Conservation (phyloP, 768 basidiomycete species). For the Leucocoprinus birnbaumii region DNA sequence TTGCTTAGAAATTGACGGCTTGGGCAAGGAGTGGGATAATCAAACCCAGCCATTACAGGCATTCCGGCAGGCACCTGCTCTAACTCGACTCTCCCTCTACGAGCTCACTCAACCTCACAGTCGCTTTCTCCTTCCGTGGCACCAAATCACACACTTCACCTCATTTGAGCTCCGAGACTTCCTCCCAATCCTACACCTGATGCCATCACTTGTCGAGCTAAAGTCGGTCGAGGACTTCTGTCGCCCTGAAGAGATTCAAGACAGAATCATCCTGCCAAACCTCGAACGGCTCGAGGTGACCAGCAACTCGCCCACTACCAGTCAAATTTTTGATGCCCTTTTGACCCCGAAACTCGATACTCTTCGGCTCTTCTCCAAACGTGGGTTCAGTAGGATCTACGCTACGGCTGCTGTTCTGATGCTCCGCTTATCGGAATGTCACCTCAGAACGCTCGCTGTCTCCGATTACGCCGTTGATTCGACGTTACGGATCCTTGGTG, state of each 20-base stretch:
- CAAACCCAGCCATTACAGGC: conserved; percentile 1
- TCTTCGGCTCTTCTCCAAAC: neutral
- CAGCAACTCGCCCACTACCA: conserved; percentile 6
- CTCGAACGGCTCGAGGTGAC: conserved; percentile 1
- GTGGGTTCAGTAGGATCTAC: conserved; percentile 9
- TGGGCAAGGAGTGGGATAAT: conserved; percentile 1
- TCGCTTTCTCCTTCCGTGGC: conserved; percentile 2
- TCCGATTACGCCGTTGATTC: conserved; percentile 4
- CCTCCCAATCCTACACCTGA: conserved; percentile 4
- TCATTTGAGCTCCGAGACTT: conserved; percentile 3
- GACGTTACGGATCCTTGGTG: neutral
- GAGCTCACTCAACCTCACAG: neutral
- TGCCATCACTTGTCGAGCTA: neutral
- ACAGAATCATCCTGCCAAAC: neutral
- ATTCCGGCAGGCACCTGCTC: neutral
- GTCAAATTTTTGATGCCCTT: conserved; percentile 2
- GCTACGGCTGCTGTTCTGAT: conserved; percentile 2
- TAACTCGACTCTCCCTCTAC: neutral
- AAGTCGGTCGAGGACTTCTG: neutral
- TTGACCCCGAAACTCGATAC: neutral
- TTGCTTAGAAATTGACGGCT: neutral
- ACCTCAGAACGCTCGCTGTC: neutral
- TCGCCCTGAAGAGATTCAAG: conserved; percentile 1
- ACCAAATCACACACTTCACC: conserved; percentile 5
- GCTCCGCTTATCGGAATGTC: neutral